Percentiles rank a stretch among this genome's conserved stretches.
phyloP scores from a whole-genome alignment of 768 basidiomycete species.

The Suillus clintonianus region DNA sequence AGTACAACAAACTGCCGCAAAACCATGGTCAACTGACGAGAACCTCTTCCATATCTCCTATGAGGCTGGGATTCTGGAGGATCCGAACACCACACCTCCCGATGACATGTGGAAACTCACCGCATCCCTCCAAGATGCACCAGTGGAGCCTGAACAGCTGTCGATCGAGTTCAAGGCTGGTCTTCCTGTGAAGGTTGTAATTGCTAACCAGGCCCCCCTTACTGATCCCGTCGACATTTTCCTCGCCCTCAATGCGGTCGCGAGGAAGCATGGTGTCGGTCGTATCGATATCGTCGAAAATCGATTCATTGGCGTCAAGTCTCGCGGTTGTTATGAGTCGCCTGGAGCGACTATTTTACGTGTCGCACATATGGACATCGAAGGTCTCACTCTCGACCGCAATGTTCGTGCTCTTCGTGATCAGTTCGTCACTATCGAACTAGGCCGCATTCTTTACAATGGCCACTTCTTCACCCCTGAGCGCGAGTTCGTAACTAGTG shows the following conservation, averaged over 20 bases:
- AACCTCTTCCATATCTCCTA: conserved; percentile 99
- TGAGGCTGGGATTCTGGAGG: conserved; percentile 98
- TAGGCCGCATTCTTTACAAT: conserved; percentile 93
- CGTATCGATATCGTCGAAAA: conserved; percentile 99
- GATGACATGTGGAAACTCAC: conserved; percentile 99
- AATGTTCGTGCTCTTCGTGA: conserved; percentile 95
- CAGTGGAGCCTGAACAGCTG: conserved; percentile 75
- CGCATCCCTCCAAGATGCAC: conserved; percentile 78
- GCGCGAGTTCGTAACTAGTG: conserved; percentile 89
- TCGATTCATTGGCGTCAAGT: conserved; percentile 98
- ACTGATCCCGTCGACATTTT: conserved; percentile 97
- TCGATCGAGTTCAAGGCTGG: conserved; percentile 85
- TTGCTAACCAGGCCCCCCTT: conserved; percentile 63
- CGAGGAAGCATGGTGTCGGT: conserved; percentile 93
- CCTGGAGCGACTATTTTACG: conserved; percentile 97
- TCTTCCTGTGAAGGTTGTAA: conserved; percentile 82
- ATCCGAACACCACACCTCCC: conserved; percentile 93
- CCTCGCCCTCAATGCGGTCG: conserved; percentile 86
- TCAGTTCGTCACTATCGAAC: conserved; percentile 89
- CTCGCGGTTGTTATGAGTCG: conserved; percentile 98
- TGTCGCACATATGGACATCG: conserved; percentile 92
- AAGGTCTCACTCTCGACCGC: conserved; percentile 96
- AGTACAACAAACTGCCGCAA: conserved; percentile 91
- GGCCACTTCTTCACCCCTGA: conserved; percentile 99
- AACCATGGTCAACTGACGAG: conserved; percentile 99